Evolutionary conservation across 163 green algal genomes (phyloP).

Genomic region (Scenedesmus sp.): DNA sequence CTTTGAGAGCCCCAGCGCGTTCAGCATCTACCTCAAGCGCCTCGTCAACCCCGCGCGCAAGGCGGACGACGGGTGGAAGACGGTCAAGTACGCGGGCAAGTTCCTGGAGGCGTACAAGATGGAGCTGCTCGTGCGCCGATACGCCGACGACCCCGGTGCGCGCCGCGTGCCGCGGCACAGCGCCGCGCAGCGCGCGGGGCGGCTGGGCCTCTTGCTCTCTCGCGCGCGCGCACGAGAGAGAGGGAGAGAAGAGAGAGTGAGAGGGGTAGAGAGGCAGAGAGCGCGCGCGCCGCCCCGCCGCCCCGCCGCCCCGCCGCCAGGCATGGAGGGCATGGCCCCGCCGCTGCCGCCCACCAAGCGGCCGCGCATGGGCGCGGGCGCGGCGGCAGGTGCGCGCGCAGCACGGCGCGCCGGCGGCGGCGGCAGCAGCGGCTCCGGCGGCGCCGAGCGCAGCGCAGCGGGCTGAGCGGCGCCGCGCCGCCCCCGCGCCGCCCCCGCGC

Average conservation of each 20-base stretch:
- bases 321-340: no score
- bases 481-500: no score
- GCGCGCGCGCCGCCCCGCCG: no score
- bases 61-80: constrained; percentile 92
- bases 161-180: background rate
- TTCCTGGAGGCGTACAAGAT: constrained; percentile 47
- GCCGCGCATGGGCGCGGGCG: background rate
- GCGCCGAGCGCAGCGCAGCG: constrained; percentile 30
- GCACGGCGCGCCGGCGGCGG: no score
- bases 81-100: constrained; percentile 77
- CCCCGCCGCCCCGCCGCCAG: no score
- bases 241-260: no score
- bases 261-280: no score
- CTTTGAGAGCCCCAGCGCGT: constrained; percentile 85
- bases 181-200: no score
- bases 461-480: no score
- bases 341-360: constrained; percentile 19
- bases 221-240: no score
- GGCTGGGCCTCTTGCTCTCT: no score
- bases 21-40: constrained; percentile 87
- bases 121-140: constrained; percentile 22
- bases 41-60: constrained; percentile 84
- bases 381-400: no score
- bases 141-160: background rate
- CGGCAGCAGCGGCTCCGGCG: background rate